These are phyloP conservation scores for Hymenoscyphus occultus DNA, from an alignment of 2,329 filamentous ascomycete genomes.

Conservation along the genomic window DNA sequence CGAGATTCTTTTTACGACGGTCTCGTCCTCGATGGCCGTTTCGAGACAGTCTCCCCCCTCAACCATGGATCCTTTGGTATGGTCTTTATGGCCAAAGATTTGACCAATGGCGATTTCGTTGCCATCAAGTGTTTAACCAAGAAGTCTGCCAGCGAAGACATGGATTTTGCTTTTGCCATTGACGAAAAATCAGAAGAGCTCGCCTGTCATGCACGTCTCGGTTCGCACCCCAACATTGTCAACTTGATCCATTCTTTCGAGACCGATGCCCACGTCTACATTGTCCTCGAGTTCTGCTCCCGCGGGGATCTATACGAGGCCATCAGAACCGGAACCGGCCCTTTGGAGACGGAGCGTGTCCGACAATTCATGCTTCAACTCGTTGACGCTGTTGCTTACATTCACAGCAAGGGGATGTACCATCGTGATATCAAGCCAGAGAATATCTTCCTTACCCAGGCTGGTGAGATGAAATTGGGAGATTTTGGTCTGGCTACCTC, in stretches of 20 bases:
- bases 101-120: conserved; percentile 72
- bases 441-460: conserved; percentile 91
- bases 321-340: conserved; percentile 83
- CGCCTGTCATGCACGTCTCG: conserved; percentile 75
- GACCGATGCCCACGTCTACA: conserved; percentile 82
- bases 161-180: conserved; percentile 59
- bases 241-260: conserved; percentile 90
- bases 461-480: conserved; percentile 90
- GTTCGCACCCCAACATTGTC: conserved; percentile 85
- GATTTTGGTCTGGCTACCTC: conserved; percentile 93
- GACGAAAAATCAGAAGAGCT: conserved; percentile 83
- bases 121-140: conserved; percentile 98
- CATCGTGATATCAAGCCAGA: conserved; percentile 99
- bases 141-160: conserved; percentile 56
- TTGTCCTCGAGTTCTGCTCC: conserved; percentile 92
- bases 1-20: conserved; percentile 76
- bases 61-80: conserved; percentile 99
- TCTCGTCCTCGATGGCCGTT: conserved; percentile 82
- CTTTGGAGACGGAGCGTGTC: conserved; percentile 92
- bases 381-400: conserved; percentile 82
- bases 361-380: conserved; percentile 96
- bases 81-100: conserved; percentile 90
- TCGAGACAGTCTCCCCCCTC: conserved; percentile 86
- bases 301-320: conserved; percentile 97
- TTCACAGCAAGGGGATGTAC: conserved; percentile 87